Conservation (phyloP, 306 rosid genomes). For the Lupinus albus region DNA sequence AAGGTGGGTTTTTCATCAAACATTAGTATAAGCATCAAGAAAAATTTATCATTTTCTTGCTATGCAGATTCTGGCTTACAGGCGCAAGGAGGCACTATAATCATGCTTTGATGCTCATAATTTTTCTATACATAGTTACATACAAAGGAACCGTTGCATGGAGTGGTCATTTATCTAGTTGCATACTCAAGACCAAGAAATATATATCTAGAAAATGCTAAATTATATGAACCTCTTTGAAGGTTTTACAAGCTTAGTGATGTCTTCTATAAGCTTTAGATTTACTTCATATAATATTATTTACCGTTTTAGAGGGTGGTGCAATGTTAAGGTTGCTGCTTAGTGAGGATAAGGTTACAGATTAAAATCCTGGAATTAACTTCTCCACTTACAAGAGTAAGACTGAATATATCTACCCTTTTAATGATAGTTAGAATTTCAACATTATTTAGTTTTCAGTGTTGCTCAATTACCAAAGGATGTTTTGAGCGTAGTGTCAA, state of each 20-base stretch:
- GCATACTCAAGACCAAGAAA: slow-evolving; percentile 22
- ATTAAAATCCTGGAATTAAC: no score
- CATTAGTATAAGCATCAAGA: background rate
- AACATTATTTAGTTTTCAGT: slow-evolving; percentile 11
- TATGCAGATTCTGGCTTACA: slow-evolving; percentile 82
- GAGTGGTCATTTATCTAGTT: slow-evolving; percentile 1
- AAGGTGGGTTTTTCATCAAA: background rate
- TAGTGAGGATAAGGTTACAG: no score
- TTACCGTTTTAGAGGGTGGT: no score
- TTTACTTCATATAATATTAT: slow-evolving; percentile 16
- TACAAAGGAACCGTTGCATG: slow-evolving; percentile 24
- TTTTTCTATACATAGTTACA: slow-evolving; percentile 21
- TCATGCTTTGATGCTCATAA: slow-evolving; percentile 11
- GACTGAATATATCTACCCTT: no score
- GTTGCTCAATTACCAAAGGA: background rate
- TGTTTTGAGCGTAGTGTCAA: background rate
- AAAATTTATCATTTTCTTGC: slow-evolving; percentile 19
- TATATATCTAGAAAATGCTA: slow-evolving; percentile 11
- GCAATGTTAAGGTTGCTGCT: no score
- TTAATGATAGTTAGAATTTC: slow-evolving; percentile 33
- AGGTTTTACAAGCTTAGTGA: slow-evolving; percentile 28
- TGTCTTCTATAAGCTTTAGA: slow-evolving; percentile 30
- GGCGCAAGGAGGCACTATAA: slow-evolving; percentile 53
- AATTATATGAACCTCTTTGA: slow-evolving; percentile 21
- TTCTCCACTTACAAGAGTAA: no score